Evolutionary conservation across 805 yeast genomes (phyloP), one percentile per base, ranked within the genome.

Genomic region (Candida corydali): DNA sequence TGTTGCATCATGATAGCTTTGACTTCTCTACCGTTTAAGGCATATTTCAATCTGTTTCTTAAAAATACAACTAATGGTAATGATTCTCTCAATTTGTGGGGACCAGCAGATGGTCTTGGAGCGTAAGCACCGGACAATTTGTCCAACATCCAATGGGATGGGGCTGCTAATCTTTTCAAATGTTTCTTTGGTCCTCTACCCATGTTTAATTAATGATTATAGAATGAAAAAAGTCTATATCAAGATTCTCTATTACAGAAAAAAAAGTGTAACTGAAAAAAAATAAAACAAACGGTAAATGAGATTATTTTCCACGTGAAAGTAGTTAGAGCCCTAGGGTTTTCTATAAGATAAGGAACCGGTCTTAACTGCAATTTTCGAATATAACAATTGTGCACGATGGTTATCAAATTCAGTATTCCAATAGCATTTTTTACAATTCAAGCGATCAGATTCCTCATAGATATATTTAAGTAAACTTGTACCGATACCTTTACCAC

Each of bases 131-230:
- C 99, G 69, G 97, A 86, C 78, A 93, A 80, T 79, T 93, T 93
- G 94, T 94, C 98, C 79, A 93, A 86, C 94, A 93, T 86, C 98
- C 98, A 93, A 84, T 93, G 98, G 80, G 89, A 84, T 81, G 99
- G 99, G 72, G 98, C 98, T 73, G 98, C 96, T 76, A 91, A 84
- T 84, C 98, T 88, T 83, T 91, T 89, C 73, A 89, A 83, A 73
- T 91, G 97, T 82, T 91, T 89, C 89, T 88, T 87, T 84, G 56
- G 56, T 34, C 56, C 56, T 51, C 56, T 51, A 49, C 43, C 56
- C 56, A 51, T 51, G 36, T 40, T 50, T 20, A 2, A 16, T 28
- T 15, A 28, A 20, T 34, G n/a, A n/a, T n/a, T n/a, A n/a, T n/a
- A n/a, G n/a, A n/a, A n/a, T n/a, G n/a, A n/a, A n/a, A n/a, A n/a